Conservation (phyloP, 2,329 filamentous ascomycete species). For the Penicillium sp. region DNA sequence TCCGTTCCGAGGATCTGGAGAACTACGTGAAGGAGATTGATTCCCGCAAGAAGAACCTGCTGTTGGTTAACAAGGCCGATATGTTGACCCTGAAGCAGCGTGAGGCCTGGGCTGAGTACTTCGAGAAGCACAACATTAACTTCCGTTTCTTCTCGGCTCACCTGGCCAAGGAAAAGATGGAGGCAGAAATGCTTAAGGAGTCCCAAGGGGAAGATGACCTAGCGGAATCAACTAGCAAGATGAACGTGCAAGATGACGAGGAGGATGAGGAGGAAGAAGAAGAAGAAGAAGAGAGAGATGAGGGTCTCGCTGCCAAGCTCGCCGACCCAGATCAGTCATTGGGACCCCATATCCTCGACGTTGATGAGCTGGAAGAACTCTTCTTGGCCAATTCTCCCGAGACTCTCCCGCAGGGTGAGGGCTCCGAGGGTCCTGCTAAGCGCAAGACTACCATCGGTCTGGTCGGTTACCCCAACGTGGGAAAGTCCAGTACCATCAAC, state of each 20-base stretch:
- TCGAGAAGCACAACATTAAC: constrained; percentile 78
- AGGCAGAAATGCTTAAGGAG: constrained; percentile 66
- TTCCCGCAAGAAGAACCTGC: constrained; percentile 82
- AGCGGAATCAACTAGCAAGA: constrained; percentile 52
- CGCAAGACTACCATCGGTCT: constrained; percentile 87
- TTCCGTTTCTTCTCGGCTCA: constrained; percentile 97
- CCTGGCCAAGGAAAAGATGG: constrained; percentile 86
- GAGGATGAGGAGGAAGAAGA: constrained; percentile 41
- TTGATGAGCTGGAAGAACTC: constrained; percentile 88
- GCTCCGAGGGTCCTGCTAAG: constrained; percentile 53
- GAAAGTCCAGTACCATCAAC: constrained; percentile 99
- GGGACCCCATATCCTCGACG: constrained; percentile 79
- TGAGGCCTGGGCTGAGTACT: constrained; percentile 82
- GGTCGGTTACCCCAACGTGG: constrained; percentile 97
- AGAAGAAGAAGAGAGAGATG: constrained; percentile 30
- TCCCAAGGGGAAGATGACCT: constrained; percentile 52
- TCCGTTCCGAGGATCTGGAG: constrained; percentile 92
- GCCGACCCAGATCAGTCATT: constrained; percentile 48
- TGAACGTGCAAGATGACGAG: constrained; percentile 52
- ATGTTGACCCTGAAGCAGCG: constrained; percentile 94
- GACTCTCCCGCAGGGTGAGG: constrained; percentile 51
- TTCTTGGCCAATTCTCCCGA: constrained; percentile 78
- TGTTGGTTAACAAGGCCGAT: constrained; percentile 98
- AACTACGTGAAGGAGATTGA: constrained; percentile 93
- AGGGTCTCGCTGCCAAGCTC: constrained; percentile 26